These are phyloP conservation scores for Tephrocybe rancida DNA, from an alignment of 768 basidiomycete genomes.

Conservation along the genomic window DNA sequence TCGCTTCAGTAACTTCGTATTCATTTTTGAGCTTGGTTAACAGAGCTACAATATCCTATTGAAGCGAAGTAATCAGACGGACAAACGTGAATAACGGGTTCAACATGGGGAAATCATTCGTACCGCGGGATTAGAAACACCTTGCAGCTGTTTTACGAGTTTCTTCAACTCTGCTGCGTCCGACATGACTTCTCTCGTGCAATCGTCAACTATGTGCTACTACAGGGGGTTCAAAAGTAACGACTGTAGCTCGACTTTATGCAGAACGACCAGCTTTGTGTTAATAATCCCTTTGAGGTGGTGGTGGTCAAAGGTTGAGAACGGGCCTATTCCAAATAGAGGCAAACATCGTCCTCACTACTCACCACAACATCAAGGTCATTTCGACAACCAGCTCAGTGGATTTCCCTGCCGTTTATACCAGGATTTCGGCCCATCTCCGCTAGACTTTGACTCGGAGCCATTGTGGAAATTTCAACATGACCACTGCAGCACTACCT, in stretches of 20 bases:
- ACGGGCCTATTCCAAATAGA: constrained; percentile 18
- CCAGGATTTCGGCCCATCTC: no score
- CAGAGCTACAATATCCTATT: constrained; percentile 65
- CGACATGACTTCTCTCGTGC: constrained; percentile 39
- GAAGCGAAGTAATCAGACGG: constrained; percentile 29
- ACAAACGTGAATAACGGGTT: constrained; percentile 36
- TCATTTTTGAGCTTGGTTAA: constrained; percentile 66
- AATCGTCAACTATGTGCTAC: constrained; percentile 34
- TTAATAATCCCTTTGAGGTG: constrained; percentile 14
- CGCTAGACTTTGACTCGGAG: no score
- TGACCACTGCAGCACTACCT: constrained; percentile 57
- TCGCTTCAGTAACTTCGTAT: constrained; percentile 67
- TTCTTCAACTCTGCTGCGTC: constrained; percentile 71
- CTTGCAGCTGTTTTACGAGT: constrained; percentile 80
- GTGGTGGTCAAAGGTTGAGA: constrained; percentile 20
- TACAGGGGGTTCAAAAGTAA: constrained; percentile 28
- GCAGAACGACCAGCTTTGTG: constrained; percentile 18
- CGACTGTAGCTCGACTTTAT: constrained; percentile 20
- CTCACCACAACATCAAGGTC: constrained; percentile 7
- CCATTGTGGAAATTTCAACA: constrained; percentile 5
- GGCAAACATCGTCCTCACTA: constrained; percentile 22
- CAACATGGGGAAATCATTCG: constrained; percentile 38
- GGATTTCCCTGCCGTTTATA: no score
- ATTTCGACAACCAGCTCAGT: no score
- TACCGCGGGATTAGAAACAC: constrained; percentile 58